Evolutionary conservation across 78 protist genomes (phyloP), one percentile per base, ranked within the genome.

Genomic region (Cavenderia fasciculata): DNA sequence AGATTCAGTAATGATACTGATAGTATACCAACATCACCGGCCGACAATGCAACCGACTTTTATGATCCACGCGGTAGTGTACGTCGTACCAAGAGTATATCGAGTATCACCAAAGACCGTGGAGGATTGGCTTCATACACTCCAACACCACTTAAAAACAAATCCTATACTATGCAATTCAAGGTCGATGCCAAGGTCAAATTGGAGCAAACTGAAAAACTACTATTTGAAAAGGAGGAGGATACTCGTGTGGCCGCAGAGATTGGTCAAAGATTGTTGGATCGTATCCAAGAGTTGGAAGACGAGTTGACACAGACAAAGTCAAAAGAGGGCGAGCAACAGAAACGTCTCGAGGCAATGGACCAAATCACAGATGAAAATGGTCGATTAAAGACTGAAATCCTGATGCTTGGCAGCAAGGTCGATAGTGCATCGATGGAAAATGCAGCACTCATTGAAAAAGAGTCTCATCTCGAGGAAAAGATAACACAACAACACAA

Each of bases 231-330:
- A 29, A 82, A 82, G 33, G 90, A 82, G 16, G 74, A 82, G 19
- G 90, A 82, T 19, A 82, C 90, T 0, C 47, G 90, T 57, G 44
- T 82, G 3, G 90, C 90, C 6, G 90, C 90, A 10, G 90, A 82
- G 16, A 82, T 82, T 69, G 90, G 90, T n/a, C 56, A 82, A 69
- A 31, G 70, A 31, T 44, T 82, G 21, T 33, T 82, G 25, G 90
- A 82, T 27, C 40, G 57, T 46, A 82, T 68, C 41, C 59, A 82
- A 10, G 90, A 82, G 31, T 44, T 82, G 23, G 90, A 82, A 8
- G 63, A 47, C 12, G 90, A 82, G 10, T 27, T 82, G 73, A 68
- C 25, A 18, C 41, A 40, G 25, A 19, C 54, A 10, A 73, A 54
- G 54, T 23, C 25, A 7, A n/a, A 59, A 11, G 5, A 54, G n/a